phyloP scores from a whole-genome alignment of 1,284 basidiomycete genomes.

The Ustilago shanxiensis region DNA sequence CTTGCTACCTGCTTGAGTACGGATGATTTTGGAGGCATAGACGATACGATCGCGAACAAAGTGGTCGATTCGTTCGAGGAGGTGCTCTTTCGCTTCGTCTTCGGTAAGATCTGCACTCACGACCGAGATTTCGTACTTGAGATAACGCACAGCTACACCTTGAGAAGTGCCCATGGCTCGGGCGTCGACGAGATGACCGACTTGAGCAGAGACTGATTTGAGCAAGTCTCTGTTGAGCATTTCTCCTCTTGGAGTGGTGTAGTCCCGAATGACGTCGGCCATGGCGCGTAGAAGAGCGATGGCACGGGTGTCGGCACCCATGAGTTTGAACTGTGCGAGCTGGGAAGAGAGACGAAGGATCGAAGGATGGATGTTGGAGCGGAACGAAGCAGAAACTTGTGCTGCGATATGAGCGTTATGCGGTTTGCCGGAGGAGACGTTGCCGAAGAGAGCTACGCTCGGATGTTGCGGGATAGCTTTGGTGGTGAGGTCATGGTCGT shows the following conservation, averaged over 20 bases:
- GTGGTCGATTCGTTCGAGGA: constrained; percentile 88
- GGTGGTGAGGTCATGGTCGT: constrained; percentile 18
- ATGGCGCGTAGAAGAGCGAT: constrained; percentile 65
- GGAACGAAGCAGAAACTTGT: constrained; percentile 51
- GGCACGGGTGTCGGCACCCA: constrained; percentile 65
- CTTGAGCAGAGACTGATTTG: constrained; percentile 76
- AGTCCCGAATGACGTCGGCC: constrained; percentile 67
- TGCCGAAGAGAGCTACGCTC: constrained; percentile 63
- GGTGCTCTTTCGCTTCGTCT: constrained; percentile 90
- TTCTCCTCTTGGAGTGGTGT: constrained; percentile 65
- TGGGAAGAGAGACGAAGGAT: constrained; percentile 60
- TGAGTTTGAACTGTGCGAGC: constrained; percentile 62
- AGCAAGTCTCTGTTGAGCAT: constrained; percentile 66
- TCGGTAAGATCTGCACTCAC: constrained; percentile 92
- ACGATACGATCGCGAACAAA: constrained; percentile 95
- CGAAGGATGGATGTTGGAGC: constrained; percentile 64
- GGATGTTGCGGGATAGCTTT: constrained; percentile 39
- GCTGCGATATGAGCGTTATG: constrained; percentile 47
- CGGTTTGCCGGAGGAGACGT: constrained; percentile 56
- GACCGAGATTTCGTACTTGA: constrained; percentile 95
- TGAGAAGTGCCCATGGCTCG: constrained; percentile 94
- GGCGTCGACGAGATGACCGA: constrained; percentile 86
- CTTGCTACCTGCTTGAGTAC: constrained; percentile 84
- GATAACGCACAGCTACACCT: constrained; percentile 91
- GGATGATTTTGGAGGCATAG: constrained; percentile 92